Percentiles rank a stretch among this genome's conserved stretches.
phyloP scores from a whole-genome alignment of 2,329 filamentous ascomycete species.

The Penicillium sp. region DNA sequence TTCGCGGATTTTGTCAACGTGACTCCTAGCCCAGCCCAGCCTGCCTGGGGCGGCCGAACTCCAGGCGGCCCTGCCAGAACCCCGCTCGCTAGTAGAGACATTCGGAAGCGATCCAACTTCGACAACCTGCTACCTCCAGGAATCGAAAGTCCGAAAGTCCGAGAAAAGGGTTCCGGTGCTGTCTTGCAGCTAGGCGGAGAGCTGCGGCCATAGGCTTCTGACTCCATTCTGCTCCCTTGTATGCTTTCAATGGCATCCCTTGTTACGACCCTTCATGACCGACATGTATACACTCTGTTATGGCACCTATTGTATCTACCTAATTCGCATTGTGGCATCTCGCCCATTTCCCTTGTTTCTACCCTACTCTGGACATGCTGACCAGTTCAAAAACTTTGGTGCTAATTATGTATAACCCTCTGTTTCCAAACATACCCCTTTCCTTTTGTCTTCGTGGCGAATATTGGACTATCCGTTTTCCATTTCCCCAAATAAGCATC shows the following conservation, averaged over 20 bases:
- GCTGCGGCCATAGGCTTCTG: constrained; percentile 54
- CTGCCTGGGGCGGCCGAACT: constrained; percentile 69
- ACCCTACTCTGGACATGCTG: background rate
- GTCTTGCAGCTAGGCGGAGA: constrained; percentile 71
- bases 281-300: constrained; percentile 28
- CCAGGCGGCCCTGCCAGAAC: constrained; percentile 66
- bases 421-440: constrained; percentile 22
- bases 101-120: constrained; percentile 76
- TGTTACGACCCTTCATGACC: constrained; percentile 31
- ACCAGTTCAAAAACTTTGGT: background rate
- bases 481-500: background rate
- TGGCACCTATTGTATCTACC: constrained; percentile 27
- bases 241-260: constrained; percentile 5
- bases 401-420: constrained; percentile 15
- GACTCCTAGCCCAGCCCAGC: constrained; percentile 92
- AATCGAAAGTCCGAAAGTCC: constrained; percentile 48
- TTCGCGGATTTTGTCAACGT: constrained; percentile 98
- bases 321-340: constrained; percentile 15
- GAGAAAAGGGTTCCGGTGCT: constrained; percentile 56
- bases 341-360: constrained; percentile 13
- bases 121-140: constrained; percentile 70
- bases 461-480: background rate
- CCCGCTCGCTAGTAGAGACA: constrained; percentile 69
- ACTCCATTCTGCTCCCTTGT: constrained; percentile 9
- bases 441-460: constrained; percentile 2